Evolutionary conservation across 2,329 filamentous ascomycete species (phyloP).

Genomic region (Sarocladium strictum): DNA sequence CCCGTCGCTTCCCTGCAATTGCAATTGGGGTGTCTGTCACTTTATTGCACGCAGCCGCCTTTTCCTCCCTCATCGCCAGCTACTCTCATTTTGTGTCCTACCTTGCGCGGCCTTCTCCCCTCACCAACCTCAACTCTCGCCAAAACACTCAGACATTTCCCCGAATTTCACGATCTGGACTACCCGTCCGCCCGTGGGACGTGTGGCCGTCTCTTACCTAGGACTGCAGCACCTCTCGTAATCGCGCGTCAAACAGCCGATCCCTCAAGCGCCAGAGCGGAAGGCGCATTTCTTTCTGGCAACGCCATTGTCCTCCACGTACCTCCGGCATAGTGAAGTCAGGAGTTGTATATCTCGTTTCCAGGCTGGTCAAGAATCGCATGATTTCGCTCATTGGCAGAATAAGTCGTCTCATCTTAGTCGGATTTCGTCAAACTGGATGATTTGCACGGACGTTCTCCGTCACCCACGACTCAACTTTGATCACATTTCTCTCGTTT

Average conservation of each 20-base stretch:
- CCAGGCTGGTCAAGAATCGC: not conserved
- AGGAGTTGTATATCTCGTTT: not conserved
- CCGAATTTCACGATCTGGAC: not conserved
- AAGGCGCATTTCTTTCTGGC: not conserved
- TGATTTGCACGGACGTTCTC: not conserved
- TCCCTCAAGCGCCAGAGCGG: not conserved
- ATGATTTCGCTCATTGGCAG: not conserved
- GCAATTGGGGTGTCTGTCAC: constrained; percentile 7
- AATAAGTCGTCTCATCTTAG: not conserved
- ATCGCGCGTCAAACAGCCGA: constrained; percentile 9
- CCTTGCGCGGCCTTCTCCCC: not conserved
- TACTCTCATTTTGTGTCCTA: constrained; percentile 6
- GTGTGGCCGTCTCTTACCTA: not conserved
- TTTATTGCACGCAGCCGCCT: constrained; percentile 10
- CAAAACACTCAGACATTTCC: not conserved
- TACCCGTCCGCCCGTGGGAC: too few relatives aligned
- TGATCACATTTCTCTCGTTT: not conserved
- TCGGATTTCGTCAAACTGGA: not conserved
- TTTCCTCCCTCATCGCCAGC: constrained; percentile 7
- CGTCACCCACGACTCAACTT: not conserved
- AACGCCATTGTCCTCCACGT: not conserved
- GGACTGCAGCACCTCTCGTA: not conserved
- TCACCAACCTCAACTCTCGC: not conserved
- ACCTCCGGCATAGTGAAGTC: not conserved
- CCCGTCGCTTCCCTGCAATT: constrained; percentile 10